Percentiles rank a stretch among this genome's conserved stretches.
These are phyloP conservation scores for Ophiocordyceps camponoti-saundersi DNA, from an alignment of 2,329 filamentous ascomycete genomes.

Conservation along the genomic window DNA sequence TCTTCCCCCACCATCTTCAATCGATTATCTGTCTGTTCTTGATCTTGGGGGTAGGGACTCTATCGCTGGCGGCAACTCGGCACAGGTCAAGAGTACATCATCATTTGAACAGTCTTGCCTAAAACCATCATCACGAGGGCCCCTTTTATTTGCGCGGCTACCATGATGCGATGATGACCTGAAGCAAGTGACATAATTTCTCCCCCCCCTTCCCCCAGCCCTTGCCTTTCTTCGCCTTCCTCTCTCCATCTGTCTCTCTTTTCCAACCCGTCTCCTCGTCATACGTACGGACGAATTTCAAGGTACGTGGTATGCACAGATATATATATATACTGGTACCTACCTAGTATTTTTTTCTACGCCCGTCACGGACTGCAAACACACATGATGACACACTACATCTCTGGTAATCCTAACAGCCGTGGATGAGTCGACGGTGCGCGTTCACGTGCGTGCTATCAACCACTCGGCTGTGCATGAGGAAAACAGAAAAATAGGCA, in stretches of 20 bases:
- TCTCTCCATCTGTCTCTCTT: not conserved
- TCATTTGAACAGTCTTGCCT: constrained; percentile 32
- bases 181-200: constrained; percentile 39
- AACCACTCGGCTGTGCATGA: constrained; percentile 13
- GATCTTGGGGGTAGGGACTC: not conserved
- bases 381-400: constrained; percentile 16
- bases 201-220: not conserved
- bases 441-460: not conserved
- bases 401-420: constrained; percentile 26
- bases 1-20: not conserved
- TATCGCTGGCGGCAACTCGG: constrained; percentile 30
- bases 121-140: constrained; percentile 57
- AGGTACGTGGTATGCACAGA: not conserved
- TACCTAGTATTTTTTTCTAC: too few relatives aligned
- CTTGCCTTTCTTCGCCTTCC: too few relatives aligned
- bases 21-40: not conserved
- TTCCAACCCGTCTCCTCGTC: not conserved
- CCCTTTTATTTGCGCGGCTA: constrained; percentile 36
- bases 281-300: not conserved
- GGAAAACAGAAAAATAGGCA: constrained; percentile 7
- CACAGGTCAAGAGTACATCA: constrained; percentile 40
- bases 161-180: constrained; percentile 55
- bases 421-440: constrained; percentile 8
- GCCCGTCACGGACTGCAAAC: not conserved
- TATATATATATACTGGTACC: too few relatives aligned